phyloP scores from a whole-genome alignment of 2,329 filamentous ascomycete genomes.

The Lizonia empirigonia region DNA sequence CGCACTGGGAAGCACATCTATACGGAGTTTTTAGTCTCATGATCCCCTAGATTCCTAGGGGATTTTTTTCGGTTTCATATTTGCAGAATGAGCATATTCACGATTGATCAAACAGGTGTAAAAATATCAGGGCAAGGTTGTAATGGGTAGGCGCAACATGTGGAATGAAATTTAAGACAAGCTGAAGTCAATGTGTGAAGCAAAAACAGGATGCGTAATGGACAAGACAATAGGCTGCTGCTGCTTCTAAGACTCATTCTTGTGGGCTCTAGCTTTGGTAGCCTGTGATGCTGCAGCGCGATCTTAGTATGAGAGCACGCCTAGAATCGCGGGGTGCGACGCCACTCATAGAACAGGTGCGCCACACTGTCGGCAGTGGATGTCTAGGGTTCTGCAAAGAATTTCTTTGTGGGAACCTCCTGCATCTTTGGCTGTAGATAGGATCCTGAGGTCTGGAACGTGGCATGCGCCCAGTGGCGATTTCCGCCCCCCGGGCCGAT shows the following conservation, averaged over 20 bases:
- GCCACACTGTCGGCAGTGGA: too few species aligned
- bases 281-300: too few species aligned
- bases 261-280: too few species aligned
- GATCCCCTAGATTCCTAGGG: not conserved
- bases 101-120: not conserved
- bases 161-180: not conserved
- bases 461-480: not conserved
- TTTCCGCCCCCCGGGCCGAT: not conserved
- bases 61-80: too few species aligned
- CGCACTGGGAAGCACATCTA: not conserved
- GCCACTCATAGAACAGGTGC: too few species aligned
- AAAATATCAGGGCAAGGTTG: not conserved
- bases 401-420: not conserved
- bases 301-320: too few species aligned
- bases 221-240: too few species aligned
- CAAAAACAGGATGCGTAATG: not conserved
- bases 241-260: too few species aligned
- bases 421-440: not conserved
- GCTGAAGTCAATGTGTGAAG: too few species aligned
- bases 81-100: not conserved
- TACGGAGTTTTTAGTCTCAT: not conserved
- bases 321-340: too few species aligned
- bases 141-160: not conserved
- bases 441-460: not conserved
- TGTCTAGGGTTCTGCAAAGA: not conserved